Evolutionary conservation across 1,284 basidiomycete genomes (phyloP), one percentile per base, ranked within the genome.

Genomic region (Coriolopsis trogii): DNA sequence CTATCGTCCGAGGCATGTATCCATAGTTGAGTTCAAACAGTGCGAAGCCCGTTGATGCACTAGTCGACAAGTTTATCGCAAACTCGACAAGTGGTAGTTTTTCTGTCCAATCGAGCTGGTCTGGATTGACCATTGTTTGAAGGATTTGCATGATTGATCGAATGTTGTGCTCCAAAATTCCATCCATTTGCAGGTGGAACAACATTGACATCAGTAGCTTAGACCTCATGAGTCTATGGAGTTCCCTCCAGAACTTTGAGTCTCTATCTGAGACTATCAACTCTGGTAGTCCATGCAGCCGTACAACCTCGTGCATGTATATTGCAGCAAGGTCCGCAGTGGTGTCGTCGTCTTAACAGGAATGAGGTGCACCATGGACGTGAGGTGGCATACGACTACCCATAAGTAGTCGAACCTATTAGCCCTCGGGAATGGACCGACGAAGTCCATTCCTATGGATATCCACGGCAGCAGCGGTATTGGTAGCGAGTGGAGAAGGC

Each of bases 21-120:
- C 70, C 69, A 33, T 64, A 60, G 48, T 68, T 72, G 2, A 75
- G 57, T 33, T 71, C 63, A 48, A 76, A 77, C 1, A 69, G 72
- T 3, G 69, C 60, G 44, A 67, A 72, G 1, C 68, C 67, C 0
- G 69, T 73, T 0, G 67, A 60, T 2, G 58, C 63, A 24, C 55
- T 68, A 0, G 66, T 51, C 20, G 63, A 63, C 0, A 63, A 62
- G 34, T 74, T 74, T 2, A 73, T 58, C 0, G 70, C 67, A 44
- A 73, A 73, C 36, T 73, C 70, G 0, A 68, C 63, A 10, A 68
- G 24, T 0, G 70, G 68, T 1, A 72, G 3, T 24, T 64, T 60
- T 0, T 60, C 43, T 0, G 62, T 56, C 71, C 73, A 76, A 33
- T 74, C 67, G 6, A 56, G 53, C 46, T 75, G 73, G 24, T 72